Conservation (phyloP, 1,284 basidiomycete species). For the Ceratobasidium sp. region DNA sequence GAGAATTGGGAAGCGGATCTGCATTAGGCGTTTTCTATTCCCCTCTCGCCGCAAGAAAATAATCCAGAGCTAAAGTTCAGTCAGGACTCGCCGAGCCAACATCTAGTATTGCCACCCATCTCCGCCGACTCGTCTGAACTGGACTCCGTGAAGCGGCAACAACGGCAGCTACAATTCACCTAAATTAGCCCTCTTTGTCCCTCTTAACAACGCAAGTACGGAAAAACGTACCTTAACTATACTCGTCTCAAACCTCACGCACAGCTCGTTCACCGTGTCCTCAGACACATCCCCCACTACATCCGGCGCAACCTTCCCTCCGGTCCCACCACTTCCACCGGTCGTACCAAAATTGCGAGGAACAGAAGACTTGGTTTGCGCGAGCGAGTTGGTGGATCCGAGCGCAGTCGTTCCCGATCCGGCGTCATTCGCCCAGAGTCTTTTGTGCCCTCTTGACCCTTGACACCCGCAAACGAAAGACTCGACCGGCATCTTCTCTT, state of each 20-base stretch:
- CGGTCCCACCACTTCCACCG: conserved; percentile 52
- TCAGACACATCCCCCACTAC: conserved; percentile 79
- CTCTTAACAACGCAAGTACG: not conserved
- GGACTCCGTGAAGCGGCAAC: conserved; percentile 93
- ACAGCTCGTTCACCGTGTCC: conserved; percentile 75
- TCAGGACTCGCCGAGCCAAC: conserved; percentile 92
- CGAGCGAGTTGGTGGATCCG: conserved; percentile 15
- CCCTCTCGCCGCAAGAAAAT: no score
- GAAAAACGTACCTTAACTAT: conserved; percentile 84
- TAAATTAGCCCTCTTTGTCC: conserved; percentile 35
- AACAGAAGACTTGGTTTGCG: conserved; percentile 69
- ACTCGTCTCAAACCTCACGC: conserved; percentile 92
- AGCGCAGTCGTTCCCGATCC: not conserved
- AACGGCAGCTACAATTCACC: conserved; percentile 80
- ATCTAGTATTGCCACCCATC: conserved; percentile 99
- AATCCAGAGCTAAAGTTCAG: conserved; percentile 86
- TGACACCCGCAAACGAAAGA: conserved; percentile 26
- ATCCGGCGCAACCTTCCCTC: conserved; percentile 68
- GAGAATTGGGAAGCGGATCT: no score
- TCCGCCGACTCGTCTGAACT: conserved; percentile 92
- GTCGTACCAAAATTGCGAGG: conserved; percentile 70
- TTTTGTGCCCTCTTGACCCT: not conserved
- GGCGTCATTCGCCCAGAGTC: conserved; percentile 44
- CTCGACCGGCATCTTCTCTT: conserved; percentile 40
- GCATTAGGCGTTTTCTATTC: no score